A percentile compares a stretch with the other conserved stretches of the same genome.
Evolutionary conservation across 106 monocot genomes (phyloP).

Genomic region (Amphibolis antarctica): DNA sequence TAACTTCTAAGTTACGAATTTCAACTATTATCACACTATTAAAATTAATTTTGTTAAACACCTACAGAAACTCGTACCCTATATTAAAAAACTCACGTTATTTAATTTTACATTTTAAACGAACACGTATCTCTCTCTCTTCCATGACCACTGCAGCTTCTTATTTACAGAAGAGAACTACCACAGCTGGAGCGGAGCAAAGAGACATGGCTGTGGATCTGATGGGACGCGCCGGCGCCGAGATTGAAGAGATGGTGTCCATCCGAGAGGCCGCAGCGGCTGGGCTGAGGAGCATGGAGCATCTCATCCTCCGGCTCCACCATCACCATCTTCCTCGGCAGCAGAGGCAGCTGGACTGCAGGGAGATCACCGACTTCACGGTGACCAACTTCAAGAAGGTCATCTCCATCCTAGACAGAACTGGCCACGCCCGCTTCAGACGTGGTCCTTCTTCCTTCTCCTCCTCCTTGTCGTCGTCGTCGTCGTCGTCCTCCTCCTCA

Average conservation of each 20-base stretch:
- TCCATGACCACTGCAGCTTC: too few species aligned
- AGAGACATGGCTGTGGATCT: constrained; percentile 45
- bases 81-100: too few species aligned
- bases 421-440: constrained; percentile 90
- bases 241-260: constrained; percentile 44
- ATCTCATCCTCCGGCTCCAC: constrained; percentile 45
- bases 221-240: constrained; percentile 32
- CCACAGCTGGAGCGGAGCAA: too few species aligned
- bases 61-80: too few species aligned
- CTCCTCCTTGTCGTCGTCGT: too few species aligned
- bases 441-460: constrained; percentile 30
- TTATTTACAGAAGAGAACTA: too few species aligned
- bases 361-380: constrained; percentile 64
- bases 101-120: too few species aligned
- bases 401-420: constrained; percentile 73
- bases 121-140: too few species aligned
- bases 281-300: constrained; percentile 57
- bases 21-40: too few species aligned
- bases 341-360: constrained; percentile 33
- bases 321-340: not conserved
- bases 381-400: constrained; percentile 85
- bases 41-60: too few species aligned
- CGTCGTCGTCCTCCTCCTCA: too few species aligned
- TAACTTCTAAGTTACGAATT: too few species aligned
- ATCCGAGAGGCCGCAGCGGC: constrained; percentile 82